These are phyloP conservation scores for Podaxis carcinomalis DNA, from an alignment of 768 basidiomycete species.

Conservation along the genomic window DNA sequence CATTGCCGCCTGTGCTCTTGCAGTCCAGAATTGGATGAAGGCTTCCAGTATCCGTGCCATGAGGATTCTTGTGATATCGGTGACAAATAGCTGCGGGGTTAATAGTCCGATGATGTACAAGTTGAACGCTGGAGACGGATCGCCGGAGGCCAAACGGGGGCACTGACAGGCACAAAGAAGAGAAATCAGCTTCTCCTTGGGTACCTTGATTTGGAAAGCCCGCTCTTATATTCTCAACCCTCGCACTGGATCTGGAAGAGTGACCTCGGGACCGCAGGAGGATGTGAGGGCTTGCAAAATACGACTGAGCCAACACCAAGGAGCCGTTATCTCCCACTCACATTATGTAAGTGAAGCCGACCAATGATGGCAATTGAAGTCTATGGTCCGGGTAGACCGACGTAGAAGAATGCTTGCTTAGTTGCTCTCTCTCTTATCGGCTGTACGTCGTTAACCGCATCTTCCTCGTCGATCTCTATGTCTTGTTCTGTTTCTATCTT, in stretches of 20 bases:
- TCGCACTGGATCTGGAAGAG: background rate
- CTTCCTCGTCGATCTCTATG: slow-evolving; percentile 8
- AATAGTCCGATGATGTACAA: background rate
- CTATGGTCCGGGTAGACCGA: background rate
- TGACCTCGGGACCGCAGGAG: background rate
- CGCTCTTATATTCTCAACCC: background rate
- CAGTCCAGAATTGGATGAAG: background rate
- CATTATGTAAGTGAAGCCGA: slow-evolving; percentile 6
- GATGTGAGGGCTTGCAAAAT: background rate
- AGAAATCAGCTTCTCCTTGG: background rate
- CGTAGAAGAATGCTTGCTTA: background rate
- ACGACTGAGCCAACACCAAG: background rate
- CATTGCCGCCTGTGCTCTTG: background rate
- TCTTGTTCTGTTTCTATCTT: slow-evolving; percentile 24
- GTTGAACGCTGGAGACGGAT: background rate
- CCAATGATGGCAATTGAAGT: background rate
- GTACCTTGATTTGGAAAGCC: background rate
- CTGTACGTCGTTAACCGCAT: background rate
- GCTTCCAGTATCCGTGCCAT: background rate
- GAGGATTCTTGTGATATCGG: background rate
- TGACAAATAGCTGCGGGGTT: background rate
- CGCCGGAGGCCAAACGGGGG: background rate
- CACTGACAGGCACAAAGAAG: background rate
- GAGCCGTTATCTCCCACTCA: background rate
- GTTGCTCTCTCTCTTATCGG: background rate